These are phyloP conservation scores for Cubamyces sp. DNA, from an alignment of 768 basidiomycete species.

Conservation along the genomic window DNA sequence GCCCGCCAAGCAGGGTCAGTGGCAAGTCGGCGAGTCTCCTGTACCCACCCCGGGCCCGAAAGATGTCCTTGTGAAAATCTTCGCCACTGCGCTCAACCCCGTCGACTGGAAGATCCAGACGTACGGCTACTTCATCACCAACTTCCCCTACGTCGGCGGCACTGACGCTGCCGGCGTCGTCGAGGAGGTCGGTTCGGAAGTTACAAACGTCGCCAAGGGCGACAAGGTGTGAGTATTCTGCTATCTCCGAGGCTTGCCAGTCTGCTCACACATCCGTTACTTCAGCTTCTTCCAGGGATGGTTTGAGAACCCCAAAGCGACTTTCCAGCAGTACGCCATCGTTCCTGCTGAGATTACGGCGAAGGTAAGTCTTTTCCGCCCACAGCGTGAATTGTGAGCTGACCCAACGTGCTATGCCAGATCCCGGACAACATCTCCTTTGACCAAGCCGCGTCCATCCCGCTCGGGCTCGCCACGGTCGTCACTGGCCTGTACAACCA, in stretches of 20 bases:
- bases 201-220: constrained; percentile 38
- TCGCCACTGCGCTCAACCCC: constrained; percentile 55
- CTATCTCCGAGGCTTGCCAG: no score
- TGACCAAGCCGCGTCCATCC: constrained; percentile 47
- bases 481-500: constrained; percentile 40
- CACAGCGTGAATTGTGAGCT: not conserved
- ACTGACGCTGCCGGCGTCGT: constrained; percentile 26
- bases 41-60: constrained; percentile 49
- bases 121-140: constrained; percentile 21
- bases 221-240: constrained; percentile 36
- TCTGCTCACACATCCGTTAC: not conserved
- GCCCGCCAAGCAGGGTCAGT: constrained; percentile 5
- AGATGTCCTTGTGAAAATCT: constrained; percentile 52
- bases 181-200: constrained; percentile 40
- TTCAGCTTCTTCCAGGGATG: constrained; percentile 31
- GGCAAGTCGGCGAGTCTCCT: not conserved
- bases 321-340: constrained; percentile 35
- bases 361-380: constrained; percentile 19
- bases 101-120: constrained; percentile 56
- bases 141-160: constrained; percentile 32
- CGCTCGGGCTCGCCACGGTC: constrained; percentile 44
- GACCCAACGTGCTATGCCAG: constrained; percentile 19
- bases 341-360: constrained; percentile 34
- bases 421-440: constrained; percentile 43
- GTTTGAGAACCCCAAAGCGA: constrained; percentile 22